Percentiles rank a stretch among this genome's conserved stretches.
phyloP scores from a whole-genome alignment of 2,329 filamentous ascomycete species.

The Neofusicoccum parvum region DNA sequence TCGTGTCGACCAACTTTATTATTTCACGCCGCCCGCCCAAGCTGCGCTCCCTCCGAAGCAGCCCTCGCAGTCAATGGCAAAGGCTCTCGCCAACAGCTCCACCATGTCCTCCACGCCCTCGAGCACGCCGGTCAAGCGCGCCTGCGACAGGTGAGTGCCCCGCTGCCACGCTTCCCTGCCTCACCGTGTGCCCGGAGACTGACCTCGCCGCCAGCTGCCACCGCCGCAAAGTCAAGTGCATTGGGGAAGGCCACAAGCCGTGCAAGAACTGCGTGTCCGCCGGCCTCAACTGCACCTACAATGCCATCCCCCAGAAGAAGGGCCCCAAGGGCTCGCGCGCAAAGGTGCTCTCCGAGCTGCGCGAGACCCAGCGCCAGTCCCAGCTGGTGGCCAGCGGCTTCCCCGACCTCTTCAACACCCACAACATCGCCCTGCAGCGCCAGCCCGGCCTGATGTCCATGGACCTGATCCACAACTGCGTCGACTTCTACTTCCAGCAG shows the following conservation, averaged over 20 bases:
- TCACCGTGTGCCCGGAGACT: conserved; percentile 16
- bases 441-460: conserved; percentile 52
- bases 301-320: conserved; percentile 65
- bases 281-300: conserved; percentile 64
- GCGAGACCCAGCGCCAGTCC: conserved; percentile 52
- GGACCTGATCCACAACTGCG: conserved; percentile 55
- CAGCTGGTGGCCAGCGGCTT: conserved; percentile 46
- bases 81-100: conserved; percentile 17
- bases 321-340: conserved; percentile 65
- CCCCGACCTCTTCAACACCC: conserved; percentile 43
- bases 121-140: conserved; percentile 43
- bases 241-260: conserved; percentile 52
- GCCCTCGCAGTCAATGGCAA: conserved; percentile 20
- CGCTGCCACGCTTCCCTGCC: conserved; percentile 6
- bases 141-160: conserved; percentile 44
- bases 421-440: conserved; percentile 45
- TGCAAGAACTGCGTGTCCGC: conserved; percentile 65
- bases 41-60: conserved; percentile 1
- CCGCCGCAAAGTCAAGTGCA: conserved; percentile 54
- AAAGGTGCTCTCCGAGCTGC: conserved; percentile 64
- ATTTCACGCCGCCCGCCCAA: conserved; percentile 21
- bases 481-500: conserved; percentile 64
- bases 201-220: conserved; percentile 42
- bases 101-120: conserved; percentile 26
- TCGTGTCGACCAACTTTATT: conserved; percentile 19